Evolutionary conservation across 2,329 filamentous ascomycete genomes (phyloP), one percentile per base, ranked within the genome.

Genomic region (Canariomyces notabilis): DNA sequence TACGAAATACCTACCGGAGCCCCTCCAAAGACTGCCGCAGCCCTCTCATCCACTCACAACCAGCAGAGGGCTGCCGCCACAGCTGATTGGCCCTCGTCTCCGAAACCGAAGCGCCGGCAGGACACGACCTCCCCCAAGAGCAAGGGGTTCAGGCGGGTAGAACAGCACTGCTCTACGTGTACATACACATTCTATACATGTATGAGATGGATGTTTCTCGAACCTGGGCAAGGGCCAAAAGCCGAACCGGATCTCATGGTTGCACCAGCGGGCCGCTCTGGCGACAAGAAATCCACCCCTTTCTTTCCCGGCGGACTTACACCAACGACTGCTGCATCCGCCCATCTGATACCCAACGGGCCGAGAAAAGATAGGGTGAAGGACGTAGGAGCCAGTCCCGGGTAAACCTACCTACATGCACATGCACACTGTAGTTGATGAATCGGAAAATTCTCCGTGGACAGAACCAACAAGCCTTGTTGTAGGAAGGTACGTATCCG

Each of bases 71-170:
- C 9, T 8, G 26, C 26, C 26, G 14, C 26, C 4, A 12, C 26
- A 12, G 26, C 26, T 29, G 35, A 50, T 50, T 50, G 48, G 48
- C 43, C 44, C 34, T 15, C 39, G 16, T 18, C 37, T 19, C 11
- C 8, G 9, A 15, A 21, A 39, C n/a, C 19, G 48, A 50, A 50
- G 48, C 48, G 48, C 48, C 43, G 42, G 19, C 20, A 18, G 20
- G 19, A 23, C 20, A 42, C n/a, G n/a, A n/a, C n/a, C n/a, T n/a
- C n/a, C n/a, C n/a, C 42, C 32, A 38, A 42, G 42, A 37, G 37
- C 37, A 16, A 16, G 16, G 12, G 7, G n/a, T n/a, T 18, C n/a
- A 16, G 9, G 8, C 16, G 18, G 37, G 9, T 15, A 35, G 19
- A 6, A n/a, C n/a, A n/a, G n/a, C n/a, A 18, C 15, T 34, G 19